phyloP scores from a whole-genome alignment of 2,329 filamentous ascomycete genomes.

The Fusarium zealandicum region DNA sequence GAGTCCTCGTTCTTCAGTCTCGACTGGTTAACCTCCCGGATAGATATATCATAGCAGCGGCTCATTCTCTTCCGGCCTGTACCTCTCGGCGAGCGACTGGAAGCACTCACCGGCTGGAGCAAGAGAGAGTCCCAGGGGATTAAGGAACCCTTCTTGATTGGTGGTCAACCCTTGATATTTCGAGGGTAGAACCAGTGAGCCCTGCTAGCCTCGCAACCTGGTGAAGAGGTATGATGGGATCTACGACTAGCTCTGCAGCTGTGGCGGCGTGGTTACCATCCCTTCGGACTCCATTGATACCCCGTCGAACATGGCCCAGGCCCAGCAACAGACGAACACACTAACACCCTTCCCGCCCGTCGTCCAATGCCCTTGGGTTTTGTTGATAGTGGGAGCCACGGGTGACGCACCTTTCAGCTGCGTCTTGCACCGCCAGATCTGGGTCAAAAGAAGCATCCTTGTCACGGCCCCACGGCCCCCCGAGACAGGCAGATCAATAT shows the following conservation, averaged over 20 bases:
- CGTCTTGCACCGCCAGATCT: constrained; percentile 18
- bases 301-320: constrained; percentile 9
- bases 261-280: constrained; percentile 33
- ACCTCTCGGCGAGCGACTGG: not conserved
- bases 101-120: not conserved
- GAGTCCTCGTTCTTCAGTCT: not conserved
- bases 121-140: constrained; percentile 2
- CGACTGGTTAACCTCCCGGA: not conserved
- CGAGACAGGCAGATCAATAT: constrained; percentile 13
- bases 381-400: not conserved
- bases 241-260: constrained; percentile 28
- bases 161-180: constrained; percentile 5
- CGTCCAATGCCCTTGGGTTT: not conserved
- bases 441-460: constrained; percentile 14
- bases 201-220: constrained; percentile 6
- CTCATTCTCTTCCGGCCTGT: not conserved
- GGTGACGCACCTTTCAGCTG: constrained; percentile 31
- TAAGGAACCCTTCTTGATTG: constrained; percentile 9
- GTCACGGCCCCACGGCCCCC: constrained; percentile 11
- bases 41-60: not conserved
- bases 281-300: constrained; percentile 27
- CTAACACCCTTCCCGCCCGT: constrained; percentile 3
- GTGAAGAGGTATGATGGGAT: constrained; percentile 28
- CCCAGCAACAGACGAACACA: constrained; percentile 8
- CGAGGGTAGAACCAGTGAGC: constrained; percentile 3